Evolutionary conservation across 768 basidiomycete species (phyloP), one percentile per base, ranked within the genome.

Genomic region (Gymnopilus junonius): DNA sequence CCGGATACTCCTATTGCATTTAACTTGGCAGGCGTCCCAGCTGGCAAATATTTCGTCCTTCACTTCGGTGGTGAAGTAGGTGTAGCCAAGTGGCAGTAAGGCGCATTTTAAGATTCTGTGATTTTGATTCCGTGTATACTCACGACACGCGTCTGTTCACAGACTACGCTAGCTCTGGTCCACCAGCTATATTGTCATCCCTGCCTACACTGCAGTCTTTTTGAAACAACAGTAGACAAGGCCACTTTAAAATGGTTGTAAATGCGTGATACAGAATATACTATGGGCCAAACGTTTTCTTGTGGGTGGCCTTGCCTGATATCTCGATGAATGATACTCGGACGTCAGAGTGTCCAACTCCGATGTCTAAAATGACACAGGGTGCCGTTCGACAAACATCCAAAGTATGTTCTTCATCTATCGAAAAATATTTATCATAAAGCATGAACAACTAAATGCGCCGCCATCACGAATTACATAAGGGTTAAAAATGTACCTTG

Each of bases 1-100:
- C 77, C 80, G 1, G 70, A 69, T 55, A 70, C 63, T 6, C 74
- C 82, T 0, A 71, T 84, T 56, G 68, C 76, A 11, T 77, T 83
- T 54, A 73, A 77, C 59, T 67, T 85, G 20, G 71, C 79, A 27
- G 78, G 79, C 60, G 72, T 86, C 43, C 82, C 84, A 1, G 68
- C 73, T n/a, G 85, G 84, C 6, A 70, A 67, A 11, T 86, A 86
- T 71, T 82, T 85, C 67, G 46, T 85, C 25, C 79, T 84, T n/a
- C 85, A 86, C 71, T 86, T 85, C 65, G 85, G 85, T 65, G 85
- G 84, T 53, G 75, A 69, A 25, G 80, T 84, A 7, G 85, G 85
- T 6, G 65, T 82, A 15, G 84, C 84, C 15, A 85, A 85, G 74
- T 86, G 79, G 79, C 83, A 86, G 83, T 83, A 65, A 63, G 79